Evolutionary conservation across 192 early-diverging fungal species (phyloP), one percentile per base, ranked within the genome.

Genomic region (Spizellomyces punctatus): DNA sequence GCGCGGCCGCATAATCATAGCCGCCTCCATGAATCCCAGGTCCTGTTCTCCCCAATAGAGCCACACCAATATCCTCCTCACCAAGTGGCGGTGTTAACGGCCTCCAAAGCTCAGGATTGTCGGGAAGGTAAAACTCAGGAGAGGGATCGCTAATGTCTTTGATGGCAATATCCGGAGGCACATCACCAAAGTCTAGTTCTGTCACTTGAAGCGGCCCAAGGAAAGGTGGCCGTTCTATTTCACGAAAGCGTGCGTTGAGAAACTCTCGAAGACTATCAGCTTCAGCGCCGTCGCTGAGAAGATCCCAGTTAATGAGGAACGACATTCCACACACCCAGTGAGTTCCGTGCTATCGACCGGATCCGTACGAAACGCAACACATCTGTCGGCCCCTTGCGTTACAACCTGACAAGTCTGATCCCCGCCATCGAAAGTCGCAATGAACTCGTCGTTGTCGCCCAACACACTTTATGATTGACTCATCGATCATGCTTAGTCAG

Each of bases 121-220:
- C 82, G 0, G 79, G 71, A 2, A 83, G 61, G 63, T 85, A 88
- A 50, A 83, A 88, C 64, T 88, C 82, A 7, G 79, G 74, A 12
- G 80, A 19, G 6, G 83, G 80, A 57, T 86, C 79, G 36, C 62
- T 62, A 7, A 84, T 74, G 71, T 83, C 81, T 14, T 44, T 47
- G 42, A 86, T 78, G 8, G 71, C 67, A 46, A 88, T 64, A 21
- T 77, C 69, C 0, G 86, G 84, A 7, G 84, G 84, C 16, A 81
- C 76, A 36, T 66, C 49, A 5, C 86, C 86, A 64, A 89, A 89
- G 69, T 86, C 82, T 7, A 88, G 70, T 52, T 82, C 73, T 22
- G 75, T 72, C 22, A 88, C 79, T 46, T 59, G 14, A 27, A 88
- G 54, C 16, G 73, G 66, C 12, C 87, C 85, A 41, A 89, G 72